Percentiles rank a stretch among this genome's conserved stretches.
phyloP scores from a whole-genome alignment of 164 flowering plant genomes.

The Nelumbo lutea region DNA sequence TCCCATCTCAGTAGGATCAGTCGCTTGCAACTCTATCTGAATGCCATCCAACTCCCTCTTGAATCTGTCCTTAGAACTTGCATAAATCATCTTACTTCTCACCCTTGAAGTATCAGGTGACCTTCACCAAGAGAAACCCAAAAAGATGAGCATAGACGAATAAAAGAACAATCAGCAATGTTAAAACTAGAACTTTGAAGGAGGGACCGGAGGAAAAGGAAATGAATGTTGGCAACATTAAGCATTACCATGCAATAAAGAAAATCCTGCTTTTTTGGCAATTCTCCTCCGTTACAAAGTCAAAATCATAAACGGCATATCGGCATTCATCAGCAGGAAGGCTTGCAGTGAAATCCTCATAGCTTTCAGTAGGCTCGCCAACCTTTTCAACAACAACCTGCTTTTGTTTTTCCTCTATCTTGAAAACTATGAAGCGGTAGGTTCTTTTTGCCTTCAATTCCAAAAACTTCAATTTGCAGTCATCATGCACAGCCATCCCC shows the following conservation, averaged over 20 bases:
- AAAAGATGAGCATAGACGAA: background rate
- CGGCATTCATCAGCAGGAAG: conserved; percentile 65
- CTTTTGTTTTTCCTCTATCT: conserved; percentile 66
- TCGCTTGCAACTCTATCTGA: conserved; percentile 57
- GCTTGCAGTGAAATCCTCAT: conserved; percentile 56
- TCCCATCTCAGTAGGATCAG: conserved; percentile 55
- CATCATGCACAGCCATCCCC: conserved; percentile 68
- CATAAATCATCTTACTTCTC: conserved; percentile 61
- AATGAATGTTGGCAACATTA: background rate
- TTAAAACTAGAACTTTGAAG: too few species aligned
- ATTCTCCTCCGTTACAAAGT: conserved; percentile 56
- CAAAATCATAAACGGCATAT: conserved; percentile 61
- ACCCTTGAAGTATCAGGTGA: conserved; percentile 51
- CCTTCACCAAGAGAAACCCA: conserved; percentile 24
- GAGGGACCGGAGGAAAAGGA: background rate
- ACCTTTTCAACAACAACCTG: conserved; percentile 67
- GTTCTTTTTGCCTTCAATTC: conserved; percentile 70
- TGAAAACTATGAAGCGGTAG: conserved; percentile 53
- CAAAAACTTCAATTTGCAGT: conserved; percentile 63
- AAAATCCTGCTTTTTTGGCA: conserved; percentile 65
- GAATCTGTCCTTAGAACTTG: conserved; percentile 56
- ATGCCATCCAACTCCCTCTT: conserved; percentile 58
- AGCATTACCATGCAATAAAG: conserved; percentile 64
- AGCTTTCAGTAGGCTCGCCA: conserved; percentile 49
- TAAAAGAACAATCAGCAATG: background rate